Conservation (phyloP, 371 early-diverging fungal species). For the Actinomucor elegans region DNA sequence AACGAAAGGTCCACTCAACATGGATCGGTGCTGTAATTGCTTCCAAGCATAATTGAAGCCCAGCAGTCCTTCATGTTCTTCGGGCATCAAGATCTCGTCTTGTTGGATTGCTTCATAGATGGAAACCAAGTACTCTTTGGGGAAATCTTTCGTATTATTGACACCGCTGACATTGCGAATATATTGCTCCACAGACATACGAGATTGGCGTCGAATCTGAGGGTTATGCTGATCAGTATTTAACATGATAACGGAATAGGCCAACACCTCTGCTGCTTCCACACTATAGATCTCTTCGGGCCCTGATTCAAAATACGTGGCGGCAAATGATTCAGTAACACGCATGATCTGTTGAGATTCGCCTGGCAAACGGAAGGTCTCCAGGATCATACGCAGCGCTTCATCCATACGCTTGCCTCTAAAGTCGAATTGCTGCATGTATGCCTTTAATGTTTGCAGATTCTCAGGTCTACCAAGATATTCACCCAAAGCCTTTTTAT, state of each 20-base stretch:
- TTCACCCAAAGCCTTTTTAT: constrained; percentile 85
- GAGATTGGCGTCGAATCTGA: constrained; percentile 67
- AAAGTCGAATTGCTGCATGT: constrained; percentile 86
- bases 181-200: constrained; percentile 89
- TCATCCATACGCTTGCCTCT: constrained; percentile 82
- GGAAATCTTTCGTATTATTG: constrained; percentile 75
- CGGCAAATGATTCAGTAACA: constrained; percentile 86
- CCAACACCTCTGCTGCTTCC: constrained; percentile 79
- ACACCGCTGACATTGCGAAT: constrained; percentile 77
- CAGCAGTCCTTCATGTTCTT: constrained; percentile 91
- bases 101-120: constrained; percentile 77
- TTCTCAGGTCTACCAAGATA: constrained; percentile 85
- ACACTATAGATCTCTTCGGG: constrained; percentile 65
- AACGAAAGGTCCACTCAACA: constrained; percentile 47
- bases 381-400: constrained; percentile 80
- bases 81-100: constrained; percentile 85
- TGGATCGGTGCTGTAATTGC: constrained; percentile 69
- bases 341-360: constrained; percentile 95
- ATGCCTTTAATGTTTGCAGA: constrained; percentile 72
- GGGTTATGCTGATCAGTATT: constrained; percentile 96
- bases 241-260: constrained; percentile 90
- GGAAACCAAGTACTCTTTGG: constrained; percentile 66
- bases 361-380: constrained; percentile 89
- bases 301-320: constrained; percentile 67
- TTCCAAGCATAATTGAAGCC: constrained; percentile 96